Evolutionary conservation across 331 rosid genomes (phyloP).

Genomic region (Pyracantha coccinea): DNA sequence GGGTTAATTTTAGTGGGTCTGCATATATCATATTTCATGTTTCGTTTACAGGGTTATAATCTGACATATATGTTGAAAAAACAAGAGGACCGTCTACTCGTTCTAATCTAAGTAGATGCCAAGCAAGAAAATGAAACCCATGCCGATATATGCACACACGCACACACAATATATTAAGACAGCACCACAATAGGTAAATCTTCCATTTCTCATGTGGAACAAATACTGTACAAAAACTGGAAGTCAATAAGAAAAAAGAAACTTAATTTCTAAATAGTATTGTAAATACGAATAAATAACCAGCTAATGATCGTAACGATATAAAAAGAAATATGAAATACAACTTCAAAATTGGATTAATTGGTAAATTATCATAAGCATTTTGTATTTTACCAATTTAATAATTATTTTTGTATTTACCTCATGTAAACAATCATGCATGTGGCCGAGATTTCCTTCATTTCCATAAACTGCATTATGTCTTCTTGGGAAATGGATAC

Average conservation of each 20-base stretch:
- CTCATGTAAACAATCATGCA: constrained; percentile 13
- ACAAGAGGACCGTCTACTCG: background rate
- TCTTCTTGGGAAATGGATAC: background rate
- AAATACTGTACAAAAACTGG: too few relatives aligned
- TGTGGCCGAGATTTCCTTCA: constrained; percentile 4
- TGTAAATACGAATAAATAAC: background rate
- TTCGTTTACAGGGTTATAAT: background rate
- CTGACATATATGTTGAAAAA: background rate
- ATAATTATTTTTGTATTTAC: background rate
- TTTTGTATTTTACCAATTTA: background rate
- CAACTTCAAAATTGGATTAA: background rate
- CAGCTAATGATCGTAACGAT: background rate
- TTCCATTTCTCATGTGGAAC: background rate
- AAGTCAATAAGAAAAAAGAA: background rate
- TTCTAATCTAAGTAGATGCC: background rate
- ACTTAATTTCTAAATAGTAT: background rate
- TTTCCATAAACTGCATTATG: constrained; percentile 10
- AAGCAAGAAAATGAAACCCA: background rate
- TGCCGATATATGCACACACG: background rate
- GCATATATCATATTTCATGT: background rate
- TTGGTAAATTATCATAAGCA: background rate
- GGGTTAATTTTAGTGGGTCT: background rate
- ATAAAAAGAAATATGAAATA: background rate
- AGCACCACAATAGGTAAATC: background rate
- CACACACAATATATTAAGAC: too few relatives aligned